Evolutionary conservation across 106 monocot species (phyloP), one percentile per base, ranked within the genome.

Genomic region (Posidonia australis): DNA sequence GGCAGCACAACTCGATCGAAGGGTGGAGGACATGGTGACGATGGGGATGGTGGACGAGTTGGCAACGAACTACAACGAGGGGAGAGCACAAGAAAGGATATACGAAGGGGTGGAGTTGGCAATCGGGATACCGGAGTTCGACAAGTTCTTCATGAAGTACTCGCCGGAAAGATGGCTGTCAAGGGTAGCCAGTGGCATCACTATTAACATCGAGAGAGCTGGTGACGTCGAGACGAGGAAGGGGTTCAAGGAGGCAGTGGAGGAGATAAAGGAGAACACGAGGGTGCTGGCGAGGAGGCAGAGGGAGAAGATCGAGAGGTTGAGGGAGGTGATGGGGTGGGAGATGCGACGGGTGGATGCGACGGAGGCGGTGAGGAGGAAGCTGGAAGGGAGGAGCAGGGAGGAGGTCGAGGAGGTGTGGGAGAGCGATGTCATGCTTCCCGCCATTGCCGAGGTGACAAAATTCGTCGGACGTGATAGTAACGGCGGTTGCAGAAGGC

Each of bases 31-130:
- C 26, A 93, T 93, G 93, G 54, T 89, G 57, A 74, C 28, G 44
- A 55, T 29, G 44, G 89, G 93, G 29, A 93, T 93, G 93, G 70
- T 89, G 60, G 89, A 81, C 64, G 93, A 93, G 83, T 75, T 93
- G 68, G 77, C 67, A 51, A 54, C 26, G 60, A 79, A 89, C 70
- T 84, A 83, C 68, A 65, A 67, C 52, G n/a, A 47, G 26, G n/a
- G n/a, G 31, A 23, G 63, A 29, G 54, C 55, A 53, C 45, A 43
- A 71, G 51, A 48, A 64, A 78, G 68, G 17, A 17, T 63, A 30
- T 76, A 93, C 58, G 57, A 31, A 11, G 93, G 88, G 44, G 57
- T 86, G 27, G 77, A 65, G 51, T 77, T 72, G 76, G 93, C 93
- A 26, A 93, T 93, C 68, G 93, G 93, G 12, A 86, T 93, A 46